These are phyloP conservation scores for Trametes maxima DNA, from an alignment of 768 basidiomycete species.

Conservation along the genomic window DNA sequence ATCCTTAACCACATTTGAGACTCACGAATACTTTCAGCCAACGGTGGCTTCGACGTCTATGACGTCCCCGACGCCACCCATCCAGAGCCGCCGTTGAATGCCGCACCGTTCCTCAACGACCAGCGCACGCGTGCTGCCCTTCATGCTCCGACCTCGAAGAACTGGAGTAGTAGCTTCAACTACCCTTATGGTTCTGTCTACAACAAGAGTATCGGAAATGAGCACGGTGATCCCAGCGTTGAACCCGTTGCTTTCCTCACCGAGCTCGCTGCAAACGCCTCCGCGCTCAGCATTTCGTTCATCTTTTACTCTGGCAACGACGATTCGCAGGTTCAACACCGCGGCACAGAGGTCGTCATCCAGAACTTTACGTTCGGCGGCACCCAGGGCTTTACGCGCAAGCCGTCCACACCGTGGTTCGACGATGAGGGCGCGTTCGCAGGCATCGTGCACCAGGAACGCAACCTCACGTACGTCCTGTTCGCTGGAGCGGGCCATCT, in stretches of 20 bases:
- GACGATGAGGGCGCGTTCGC: constrained; percentile 60
- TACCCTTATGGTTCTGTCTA: constrained; percentile 40
- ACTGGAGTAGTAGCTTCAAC: constrained; percentile 41
- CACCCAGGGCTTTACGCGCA: constrained; percentile 68
- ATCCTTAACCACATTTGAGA: neutral
- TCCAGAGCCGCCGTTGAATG: constrained; percentile 53
- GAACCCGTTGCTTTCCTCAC: constrained; percentile 66
- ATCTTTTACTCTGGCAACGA: constrained; percentile 71
- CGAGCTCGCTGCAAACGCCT: constrained; percentile 65
- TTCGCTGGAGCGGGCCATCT: constrained; percentile 44
- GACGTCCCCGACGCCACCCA: constrained; percentile 30
- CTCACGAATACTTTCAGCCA: neutral
- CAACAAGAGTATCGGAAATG: constrained; percentile 15
- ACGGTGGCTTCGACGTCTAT: constrained; percentile 19
- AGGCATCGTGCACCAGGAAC: constrained; percentile 75
- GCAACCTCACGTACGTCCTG: constrained; percentile 51
- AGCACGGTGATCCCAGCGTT: constrained; percentile 22
- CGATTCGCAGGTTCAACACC: constrained; percentile 63
- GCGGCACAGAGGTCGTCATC: constrained; percentile 47
- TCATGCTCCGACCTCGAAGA: constrained; percentile 65
- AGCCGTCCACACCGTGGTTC: constrained; percentile 69
- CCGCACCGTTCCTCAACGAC: constrained; percentile 59
- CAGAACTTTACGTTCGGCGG: constrained; percentile 81
- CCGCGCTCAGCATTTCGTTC: constrained; percentile 49
- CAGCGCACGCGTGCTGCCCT: constrained; percentile 51